Base-by-base conservation (phyloP, 78 protist genomes). In the Dictyostelium purpureum region DNA sequence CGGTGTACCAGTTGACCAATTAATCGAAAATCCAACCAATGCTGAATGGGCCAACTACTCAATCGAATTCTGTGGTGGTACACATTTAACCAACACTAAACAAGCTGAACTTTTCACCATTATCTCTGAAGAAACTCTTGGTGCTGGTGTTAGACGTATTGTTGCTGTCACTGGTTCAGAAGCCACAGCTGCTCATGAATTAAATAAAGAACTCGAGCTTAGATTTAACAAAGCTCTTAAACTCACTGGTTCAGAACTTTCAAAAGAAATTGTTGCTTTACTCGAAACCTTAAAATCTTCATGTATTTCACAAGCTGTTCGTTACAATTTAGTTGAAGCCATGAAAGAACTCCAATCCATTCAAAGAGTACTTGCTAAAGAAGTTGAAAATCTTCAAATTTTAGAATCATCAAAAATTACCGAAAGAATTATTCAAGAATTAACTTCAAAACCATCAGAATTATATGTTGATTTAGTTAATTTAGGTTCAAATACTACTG, bases 61-160 rank as follows among this genome's bases (percentile, higher is more conserved):
- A 18, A 77, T 98, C 42, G 99, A 98, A 87, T 95, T 97, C 78
- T 97, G 98, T 88, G 99, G 98, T 45, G 99, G 98, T 76, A 98
- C 98, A 26, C 99, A 98, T 79, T 9, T 98, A 26, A 28, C 35
- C 52, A 70, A 70, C 66, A 51, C 98, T 10, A 59, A 81, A 35
- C 97, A 97, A 59, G 93, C 96, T 19, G 76, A 61, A 51, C 33
- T 12, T 45, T 98, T 97, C 35, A 93, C 89, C 71, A 63, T 98
- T 28, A 18, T 97, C 69, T 4, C 77, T 24, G 99, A 98, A 82
- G 98, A 95, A 67, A 96, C 96, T 45, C 14, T 97, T 1, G 89
- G 93, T 31, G 91, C 94, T 56, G 99, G 99, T 73, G 87, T 96
- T 1, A 89, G 99, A 24, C 97, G 99, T 16, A 38, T 98, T 26